Conservation (phyloP, 768 basidiomycete genomes). For the Lactarius hengduanensis region DNA sequence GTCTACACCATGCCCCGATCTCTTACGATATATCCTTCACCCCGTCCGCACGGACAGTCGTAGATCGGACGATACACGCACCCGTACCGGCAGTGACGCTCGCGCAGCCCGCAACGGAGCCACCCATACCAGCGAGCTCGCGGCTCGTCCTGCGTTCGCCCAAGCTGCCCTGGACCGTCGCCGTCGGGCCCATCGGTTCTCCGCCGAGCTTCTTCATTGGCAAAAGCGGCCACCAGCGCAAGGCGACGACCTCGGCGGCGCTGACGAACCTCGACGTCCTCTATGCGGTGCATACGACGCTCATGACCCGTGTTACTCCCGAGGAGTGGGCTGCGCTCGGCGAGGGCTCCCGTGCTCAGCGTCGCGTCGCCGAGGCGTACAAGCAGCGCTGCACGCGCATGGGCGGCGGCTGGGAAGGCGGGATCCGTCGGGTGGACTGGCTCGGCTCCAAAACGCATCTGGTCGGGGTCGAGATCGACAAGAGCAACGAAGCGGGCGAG, state of each 20-base stretch:
- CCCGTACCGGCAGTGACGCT: slow-evolving; percentile 57
- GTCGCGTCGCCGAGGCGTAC: slow-evolving; percentile 59
- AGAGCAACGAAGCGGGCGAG: slow-evolving; percentile 38
- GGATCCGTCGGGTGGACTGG: slow-evolving; percentile 68
- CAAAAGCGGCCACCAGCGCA: slow-evolving; percentile 17
- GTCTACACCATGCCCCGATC: slow-evolving; percentile 58
- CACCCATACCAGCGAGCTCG: slow-evolving; percentile 46
- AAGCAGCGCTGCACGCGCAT: slow-evolving; percentile 57
- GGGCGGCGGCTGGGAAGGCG: slow-evolving; percentile 66
- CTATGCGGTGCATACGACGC: slow-evolving; percentile 55
- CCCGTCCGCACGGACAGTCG: slow-evolving; percentile 56
- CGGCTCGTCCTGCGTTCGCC: slow-evolving; percentile 53
- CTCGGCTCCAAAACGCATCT: slow-evolving; percentile 58
- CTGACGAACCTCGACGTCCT: slow-evolving; percentile 67
- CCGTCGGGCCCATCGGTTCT: slow-evolving; percentile 43
- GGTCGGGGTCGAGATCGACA: slow-evolving; percentile 60
- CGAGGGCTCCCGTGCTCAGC: slow-evolving; percentile 53
- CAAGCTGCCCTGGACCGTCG: slow-evolving; percentile 61
- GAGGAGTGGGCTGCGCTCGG: slow-evolving; percentile 66
- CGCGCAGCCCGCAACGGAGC: slow-evolving; percentile 63
- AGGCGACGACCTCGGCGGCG: slow-evolving; percentile 24
- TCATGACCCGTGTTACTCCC: slow-evolving; percentile 54
- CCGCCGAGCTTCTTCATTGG: slow-evolving; percentile 30
- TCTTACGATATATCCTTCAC: slow-evolving; percentile 57
- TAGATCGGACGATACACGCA: slow-evolving; percentile 52